phyloP scores from a whole-genome alignment of 371 early-diverging fungal species.

The Blakeslea trispora region DNA sequence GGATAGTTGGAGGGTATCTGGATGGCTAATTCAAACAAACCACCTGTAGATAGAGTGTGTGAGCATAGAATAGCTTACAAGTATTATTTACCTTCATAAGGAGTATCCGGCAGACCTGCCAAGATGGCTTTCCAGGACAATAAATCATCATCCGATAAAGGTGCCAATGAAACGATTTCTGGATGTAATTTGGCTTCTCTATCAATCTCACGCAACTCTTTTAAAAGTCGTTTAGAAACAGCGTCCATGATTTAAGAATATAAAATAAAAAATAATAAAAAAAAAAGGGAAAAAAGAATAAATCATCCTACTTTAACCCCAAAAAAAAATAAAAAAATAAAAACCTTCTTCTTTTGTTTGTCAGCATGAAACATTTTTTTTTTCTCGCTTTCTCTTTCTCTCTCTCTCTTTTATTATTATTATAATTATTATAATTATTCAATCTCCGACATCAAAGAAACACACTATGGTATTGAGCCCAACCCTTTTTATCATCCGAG shows the following conservation, averaged over 20 bases:
- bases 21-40: conserved; percentile 60
- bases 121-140: conserved; percentile 88
- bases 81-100: conserved; percentile 70
- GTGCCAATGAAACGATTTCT: conserved; percentile 62
- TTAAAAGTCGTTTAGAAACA: conserved; percentile 63
- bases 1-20: conserved; percentile 68
- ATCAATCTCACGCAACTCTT: conserved; percentile 63
- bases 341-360: too few species aligned
- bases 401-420: too few species aligned
- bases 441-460: neutral
- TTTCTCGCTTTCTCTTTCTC: too few species aligned
- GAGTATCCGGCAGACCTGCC: conserved; percentile 78
- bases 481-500: neutral
- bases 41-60: conserved; percentile 39
- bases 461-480: neutral
- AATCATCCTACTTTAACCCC: neutral
- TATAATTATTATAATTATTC: too few species aligned
- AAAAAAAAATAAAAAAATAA: neutral
- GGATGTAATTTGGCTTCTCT: conserved; percentile 53
- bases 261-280: conserved; percentile 4
- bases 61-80: neutral
- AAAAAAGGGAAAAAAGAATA: conserved; percentile 4
- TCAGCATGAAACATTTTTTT: neutral
- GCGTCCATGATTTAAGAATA: conserved; percentile 42
- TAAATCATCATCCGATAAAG: conserved; percentile 77